These are phyloP conservation scores for Botrytis byssoidea DNA, from an alignment of 2,329 filamentous ascomycete species.

Conservation along the genomic window DNA sequence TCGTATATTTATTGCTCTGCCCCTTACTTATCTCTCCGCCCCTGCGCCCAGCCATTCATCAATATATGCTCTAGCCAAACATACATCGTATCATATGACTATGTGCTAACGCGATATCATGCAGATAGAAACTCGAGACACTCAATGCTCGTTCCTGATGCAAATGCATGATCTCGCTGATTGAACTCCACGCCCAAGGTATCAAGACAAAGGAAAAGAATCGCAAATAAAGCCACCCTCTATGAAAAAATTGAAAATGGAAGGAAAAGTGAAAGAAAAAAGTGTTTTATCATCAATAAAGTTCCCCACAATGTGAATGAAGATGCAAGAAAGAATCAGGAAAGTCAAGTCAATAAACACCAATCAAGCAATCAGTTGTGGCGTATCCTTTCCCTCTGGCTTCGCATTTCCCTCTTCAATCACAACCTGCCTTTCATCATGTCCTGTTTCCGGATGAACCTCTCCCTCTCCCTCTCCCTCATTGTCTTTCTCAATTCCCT, in stretches of 20 bases:
- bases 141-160: background rate
- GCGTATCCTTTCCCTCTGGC: background rate
- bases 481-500: background rate
- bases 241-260: background rate
- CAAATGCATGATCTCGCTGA: background rate
- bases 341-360: background rate
- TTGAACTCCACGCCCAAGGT: background rate
- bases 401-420: background rate
- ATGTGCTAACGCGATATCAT: background rate
- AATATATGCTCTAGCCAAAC: background rate
- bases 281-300: background rate
- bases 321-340: background rate
- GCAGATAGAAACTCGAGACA: background rate
- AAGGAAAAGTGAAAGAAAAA: background rate
- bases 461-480: background rate
- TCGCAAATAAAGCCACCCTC: background rate
- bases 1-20: background rate
- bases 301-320: background rate
- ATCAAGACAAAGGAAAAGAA: background rate
- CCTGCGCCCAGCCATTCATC: background rate
- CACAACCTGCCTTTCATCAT: slow-evolving; percentile 3
- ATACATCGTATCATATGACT: background rate
- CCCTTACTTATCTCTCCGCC: background rate
- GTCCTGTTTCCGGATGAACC: background rate
- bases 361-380: background rate